phyloP scores from a whole-genome alignment of 1,139 yeast genomes.

The Diutina catenulata region DNA sequence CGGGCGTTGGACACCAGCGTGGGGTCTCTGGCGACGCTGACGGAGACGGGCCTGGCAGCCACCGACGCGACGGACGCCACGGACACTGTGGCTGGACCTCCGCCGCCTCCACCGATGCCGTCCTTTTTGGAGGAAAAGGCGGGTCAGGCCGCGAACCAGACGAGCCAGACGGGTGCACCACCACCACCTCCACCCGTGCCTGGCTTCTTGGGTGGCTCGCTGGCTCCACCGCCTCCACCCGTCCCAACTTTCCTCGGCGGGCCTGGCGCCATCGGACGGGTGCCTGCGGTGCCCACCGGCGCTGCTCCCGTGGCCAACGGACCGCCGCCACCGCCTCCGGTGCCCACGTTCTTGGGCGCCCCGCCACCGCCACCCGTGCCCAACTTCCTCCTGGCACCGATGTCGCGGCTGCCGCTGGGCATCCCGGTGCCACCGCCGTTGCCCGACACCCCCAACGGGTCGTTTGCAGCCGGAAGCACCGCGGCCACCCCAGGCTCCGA shows the following conservation, averaged over 20 bases:
- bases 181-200: conserved; percentile 11
- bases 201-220: neutral
- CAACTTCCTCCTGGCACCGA: neutral
- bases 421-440: neutral
- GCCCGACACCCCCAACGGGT: neutral
- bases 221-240: conserved; percentile 8
- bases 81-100: conserved; percentile 13
- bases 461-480: neutral
- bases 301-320: neutral
- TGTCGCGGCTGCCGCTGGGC: neutral
- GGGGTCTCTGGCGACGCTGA: neutral
- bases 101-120: conserved; percentile 22
- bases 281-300: too few species aligned
- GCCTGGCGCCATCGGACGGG: too few species aligned
- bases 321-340: conserved; percentile 4
- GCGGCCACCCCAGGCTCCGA: too few species aligned
- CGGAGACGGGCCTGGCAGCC: too few species aligned
- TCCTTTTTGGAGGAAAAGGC: conserved; percentile 8
- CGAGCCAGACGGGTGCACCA: conserved; percentile 7
- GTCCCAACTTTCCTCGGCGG: neutral
- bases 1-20: too few species aligned
- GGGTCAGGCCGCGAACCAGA: conserved; percentile 18
- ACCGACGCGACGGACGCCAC: neutral
- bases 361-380: neutral
- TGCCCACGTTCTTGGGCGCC: neutral